Percentiles rank a stretch among this genome's conserved stretches.
These are phyloP conservation scores for Cicer cuneatum DNA, from an alignment of 306 rosid species.

Conservation along the genomic window DNA sequence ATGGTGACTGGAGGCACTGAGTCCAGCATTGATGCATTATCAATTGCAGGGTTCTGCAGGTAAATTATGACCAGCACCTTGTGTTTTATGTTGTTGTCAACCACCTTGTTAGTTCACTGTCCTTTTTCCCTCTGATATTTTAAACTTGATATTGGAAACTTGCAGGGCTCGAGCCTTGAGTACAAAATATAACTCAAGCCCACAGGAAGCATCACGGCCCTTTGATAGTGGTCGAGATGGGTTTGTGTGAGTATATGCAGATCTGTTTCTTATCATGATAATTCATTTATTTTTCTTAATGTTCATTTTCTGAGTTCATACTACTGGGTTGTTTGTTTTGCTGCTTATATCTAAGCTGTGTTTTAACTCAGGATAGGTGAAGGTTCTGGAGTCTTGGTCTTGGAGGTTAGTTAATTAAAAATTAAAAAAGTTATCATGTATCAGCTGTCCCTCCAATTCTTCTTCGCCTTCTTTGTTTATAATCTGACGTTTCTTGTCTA, in stretches of 20 bases:
- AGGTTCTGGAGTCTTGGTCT: slow-evolving; percentile 85
- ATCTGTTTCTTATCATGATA: slow-evolving; percentile 36
- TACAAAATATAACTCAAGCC: slow-evolving; percentile 79
- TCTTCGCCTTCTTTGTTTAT: slow-evolving; percentile 25
- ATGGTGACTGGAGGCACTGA: slow-evolving; percentile 98
- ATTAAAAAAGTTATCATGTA: slow-evolving; percentile 19
- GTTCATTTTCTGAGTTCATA: slow-evolving; percentile 18
- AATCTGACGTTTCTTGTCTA: slow-evolving; percentile 33
- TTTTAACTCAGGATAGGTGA: slow-evolving; percentile 80
- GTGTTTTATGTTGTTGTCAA: slow-evolving; percentile 25
- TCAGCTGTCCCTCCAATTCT: slow-evolving; percentile 23
- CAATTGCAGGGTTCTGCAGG: slow-evolving; percentile 94
- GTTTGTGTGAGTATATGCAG: slow-evolving; percentile 73
- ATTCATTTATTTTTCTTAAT: slow-evolving; percentile 15
- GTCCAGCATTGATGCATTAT: slow-evolving; percentile 95
- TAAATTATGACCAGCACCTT: slow-evolving; percentile 35
- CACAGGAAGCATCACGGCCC: slow-evolving; percentile 88
- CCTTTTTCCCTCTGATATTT: slow-evolving; percentile 6
- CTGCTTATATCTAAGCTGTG: slow-evolving; percentile 44
- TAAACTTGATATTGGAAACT: slow-evolving; percentile 29
- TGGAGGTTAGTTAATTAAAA: slow-evolving; percentile 70
- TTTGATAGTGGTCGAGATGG: slow-evolving; percentile 92
- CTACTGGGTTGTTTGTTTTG: slow-evolving; percentile 31
- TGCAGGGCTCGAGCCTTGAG: slow-evolving; percentile 82
- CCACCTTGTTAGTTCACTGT: not conserved